Evolutionary conservation across 352 stramenopile genomes (phyloP), one percentile per base, ranked within the genome.

Genomic region (Peronospora belbahrii): DNA sequence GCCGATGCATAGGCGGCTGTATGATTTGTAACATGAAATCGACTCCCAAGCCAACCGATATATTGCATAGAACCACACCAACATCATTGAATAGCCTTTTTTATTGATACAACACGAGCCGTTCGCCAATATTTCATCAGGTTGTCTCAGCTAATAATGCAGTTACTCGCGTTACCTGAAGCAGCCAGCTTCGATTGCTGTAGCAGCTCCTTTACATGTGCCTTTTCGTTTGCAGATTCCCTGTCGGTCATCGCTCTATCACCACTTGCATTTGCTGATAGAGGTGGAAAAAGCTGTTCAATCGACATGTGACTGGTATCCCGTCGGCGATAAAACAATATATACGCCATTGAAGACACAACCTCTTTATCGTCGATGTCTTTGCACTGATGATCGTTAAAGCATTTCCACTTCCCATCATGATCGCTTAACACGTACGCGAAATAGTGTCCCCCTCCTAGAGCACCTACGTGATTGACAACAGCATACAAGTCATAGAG

Each of bases 401-500:
- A 98, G 59, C 96, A 94, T 52, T 97, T 97, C 96, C 96, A 99
- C 59, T 98, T 97, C 19, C 83, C 83, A 48, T 91, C 78, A 10
- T 82, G 59, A 59, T 90, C 79, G 41, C 74, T 90, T 24, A 87
- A 41, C 13, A 90, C 66, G 40, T 91, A 90, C 1, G 83, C 82
- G 55, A 90, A 88, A 65, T 99, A 99, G 60, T 99, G 96, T 2
- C 96, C 96, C 37, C 74, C 86, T 20, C 90, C 94, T 1, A 98
- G 68, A 2, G 86, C 93, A 17, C 96, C 96, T 45, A 97, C 91
- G 56, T 99, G 96, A 67, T 99, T 97, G 25, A 98, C 90, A 6
- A 99, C 94, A 6, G 83, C 94, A 57, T 98, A 98, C 23, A 99
- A 67, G 61, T 98, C 95, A 50, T 98, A 98, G 9, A 97, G 44